Percentiles rank a stretch among this genome's conserved stretches.
Evolutionary conservation across 345 rosid species (phyloP).

Genomic region (Rhizophora mangle): DNA sequence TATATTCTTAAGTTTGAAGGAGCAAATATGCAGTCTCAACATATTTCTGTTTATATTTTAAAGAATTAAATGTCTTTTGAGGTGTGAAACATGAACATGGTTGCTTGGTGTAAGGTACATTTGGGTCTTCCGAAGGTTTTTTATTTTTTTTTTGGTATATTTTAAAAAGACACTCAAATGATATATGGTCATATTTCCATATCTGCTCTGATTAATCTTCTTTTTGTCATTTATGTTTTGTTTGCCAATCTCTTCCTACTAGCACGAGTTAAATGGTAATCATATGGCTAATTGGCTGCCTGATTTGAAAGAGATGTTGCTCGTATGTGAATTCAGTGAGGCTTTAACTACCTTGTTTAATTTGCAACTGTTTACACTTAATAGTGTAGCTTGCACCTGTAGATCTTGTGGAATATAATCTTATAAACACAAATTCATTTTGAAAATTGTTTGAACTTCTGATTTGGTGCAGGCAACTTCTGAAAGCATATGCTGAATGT

Average conservation of each 20-base stretch:
- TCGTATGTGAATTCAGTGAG: background rate
- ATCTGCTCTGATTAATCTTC: background rate
- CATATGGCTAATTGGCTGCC: background rate
- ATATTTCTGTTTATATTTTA: no score
- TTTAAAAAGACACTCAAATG: background rate
- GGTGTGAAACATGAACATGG: background rate
- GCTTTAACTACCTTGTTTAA: background rate
- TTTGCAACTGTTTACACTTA: background rate
- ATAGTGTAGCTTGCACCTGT: background rate
- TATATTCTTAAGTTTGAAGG: no score
- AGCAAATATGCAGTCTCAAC: no score
- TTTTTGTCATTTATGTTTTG: background rate
- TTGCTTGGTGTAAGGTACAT: background rate
- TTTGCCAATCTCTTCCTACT: background rate
- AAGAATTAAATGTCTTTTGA: background rate
- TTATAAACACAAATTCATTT: background rate
- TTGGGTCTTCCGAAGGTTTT: background rate
- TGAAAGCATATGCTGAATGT: constrained; percentile 77
- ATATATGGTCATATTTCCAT: background rate
- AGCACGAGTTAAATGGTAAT: background rate
- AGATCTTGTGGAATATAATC: background rate
- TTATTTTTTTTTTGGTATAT: background rate
- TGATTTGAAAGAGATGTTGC: no score
- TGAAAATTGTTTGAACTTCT: background rate
- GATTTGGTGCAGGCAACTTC: constrained; percentile 61